phyloP scores from a whole-genome alignment of 495 filamentous ascomycete species.

The Recurvomyces mirabilis region DNA sequence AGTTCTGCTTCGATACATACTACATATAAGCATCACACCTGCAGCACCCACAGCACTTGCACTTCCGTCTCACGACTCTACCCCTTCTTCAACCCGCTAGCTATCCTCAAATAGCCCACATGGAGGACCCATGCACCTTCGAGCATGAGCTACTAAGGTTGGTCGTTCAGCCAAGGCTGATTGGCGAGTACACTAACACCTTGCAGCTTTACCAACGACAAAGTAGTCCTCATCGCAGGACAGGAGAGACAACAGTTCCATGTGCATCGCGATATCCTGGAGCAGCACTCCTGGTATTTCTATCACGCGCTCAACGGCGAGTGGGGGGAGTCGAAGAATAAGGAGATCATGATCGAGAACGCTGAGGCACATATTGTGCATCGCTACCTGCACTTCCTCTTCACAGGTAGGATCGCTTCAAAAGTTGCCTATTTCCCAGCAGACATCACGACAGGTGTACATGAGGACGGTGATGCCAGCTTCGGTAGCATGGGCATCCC shows the following conservation, averaged over 20 bases:
- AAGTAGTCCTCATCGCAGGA: neutral
- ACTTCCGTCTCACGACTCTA: neutral
- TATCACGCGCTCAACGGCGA: neutral
- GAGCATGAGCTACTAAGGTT: neutral
- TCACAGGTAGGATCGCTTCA: neutral
- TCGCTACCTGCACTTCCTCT: slow-evolving; percentile 8
- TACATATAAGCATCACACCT: neutral
- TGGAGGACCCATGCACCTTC: neutral
- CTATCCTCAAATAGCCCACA: too few relatives aligned
- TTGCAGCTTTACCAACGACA: neutral
- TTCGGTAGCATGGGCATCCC: neutral
- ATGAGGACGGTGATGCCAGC: neutral
- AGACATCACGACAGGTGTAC: neutral
- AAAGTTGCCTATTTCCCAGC: too few relatives aligned
- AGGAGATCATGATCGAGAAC: neutral
- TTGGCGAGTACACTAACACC: too few relatives aligned
- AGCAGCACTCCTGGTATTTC: neutral
- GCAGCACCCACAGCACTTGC: neutral
- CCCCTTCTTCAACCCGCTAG: neutral
- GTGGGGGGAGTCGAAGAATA: slow-evolving; percentile 3
- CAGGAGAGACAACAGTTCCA: neutral
- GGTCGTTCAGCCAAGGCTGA: neutral
- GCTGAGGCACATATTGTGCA: slow-evolving; percentile 1
- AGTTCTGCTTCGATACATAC: neutral
- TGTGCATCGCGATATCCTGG: neutral